Conservation (phyloP, 306 rosid genomes). For the Carpinus fangiana region DNA sequence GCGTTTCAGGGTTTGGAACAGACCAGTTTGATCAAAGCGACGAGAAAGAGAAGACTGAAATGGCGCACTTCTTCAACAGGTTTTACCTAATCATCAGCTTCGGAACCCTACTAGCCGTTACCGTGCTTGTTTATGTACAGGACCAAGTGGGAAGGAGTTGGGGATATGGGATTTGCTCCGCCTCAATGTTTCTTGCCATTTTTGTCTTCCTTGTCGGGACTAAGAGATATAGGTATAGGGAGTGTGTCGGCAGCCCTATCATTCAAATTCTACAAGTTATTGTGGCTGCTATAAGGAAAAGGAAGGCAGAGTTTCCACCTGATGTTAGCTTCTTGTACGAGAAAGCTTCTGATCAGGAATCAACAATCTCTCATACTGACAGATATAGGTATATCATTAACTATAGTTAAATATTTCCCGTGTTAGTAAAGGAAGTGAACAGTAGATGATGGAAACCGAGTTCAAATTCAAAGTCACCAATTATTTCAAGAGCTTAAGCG, state of each 20-base stretch:
- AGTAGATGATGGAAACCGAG: too few relatives aligned
- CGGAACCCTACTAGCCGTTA: constrained; percentile 7
- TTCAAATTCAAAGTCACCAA: too few relatives aligned
- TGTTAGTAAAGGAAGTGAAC: too few relatives aligned
- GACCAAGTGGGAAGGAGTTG: background rate
- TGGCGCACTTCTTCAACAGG: background rate
- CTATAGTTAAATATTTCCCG: too few relatives aligned
- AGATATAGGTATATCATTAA: background rate
- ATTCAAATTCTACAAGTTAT: background rate
- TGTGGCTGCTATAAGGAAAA: constrained; percentile 10
- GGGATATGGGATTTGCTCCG: constrained; percentile 8
- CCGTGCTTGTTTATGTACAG: background rate
- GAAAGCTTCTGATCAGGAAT: background rate
- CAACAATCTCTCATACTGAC: background rate
- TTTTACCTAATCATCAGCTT: background rate
- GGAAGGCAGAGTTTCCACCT: background rate
- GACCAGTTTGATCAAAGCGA: constrained; percentile 9
- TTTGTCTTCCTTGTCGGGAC: background rate
- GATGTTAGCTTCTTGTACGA: background rate
- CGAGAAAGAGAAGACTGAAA: background rate
- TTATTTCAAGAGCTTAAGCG: too few relatives aligned
- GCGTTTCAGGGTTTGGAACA: background rate
- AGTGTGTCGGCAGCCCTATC: background rate
- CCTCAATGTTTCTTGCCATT: background rate
- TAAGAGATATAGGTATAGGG: constrained; percentile 13